phyloP scores from a whole-genome alignment of 129 eudicot species.

The Logfia minima region DNA sequence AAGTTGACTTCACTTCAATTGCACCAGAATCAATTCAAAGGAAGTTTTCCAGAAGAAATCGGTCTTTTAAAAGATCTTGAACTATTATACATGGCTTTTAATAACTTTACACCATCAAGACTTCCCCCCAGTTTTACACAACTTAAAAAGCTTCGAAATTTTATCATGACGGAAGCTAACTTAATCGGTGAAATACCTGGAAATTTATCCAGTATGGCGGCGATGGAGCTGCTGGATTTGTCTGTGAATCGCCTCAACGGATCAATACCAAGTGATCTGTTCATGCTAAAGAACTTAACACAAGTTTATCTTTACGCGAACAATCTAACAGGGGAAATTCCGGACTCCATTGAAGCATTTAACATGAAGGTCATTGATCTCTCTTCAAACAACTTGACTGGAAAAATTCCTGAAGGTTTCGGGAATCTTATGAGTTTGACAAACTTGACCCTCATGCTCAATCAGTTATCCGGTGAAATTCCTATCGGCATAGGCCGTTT shows the following conservation, averaged over 20 bases:
- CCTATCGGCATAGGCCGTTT: constrained; percentile 52
- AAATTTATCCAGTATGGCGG: constrained; percentile 39
- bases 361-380: constrained; percentile 55
- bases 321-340: constrained; percentile 59
- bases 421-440: constrained; percentile 47
- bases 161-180: constrained; percentile 47
- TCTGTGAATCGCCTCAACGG: constrained; percentile 49
- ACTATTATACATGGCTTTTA: constrained; percentile 27
- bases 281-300: constrained; percentile 57
- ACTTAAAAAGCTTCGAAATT: constrained; percentile 41
- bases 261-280: constrained; percentile 53
- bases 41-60: constrained; percentile 61
- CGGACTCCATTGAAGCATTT: constrained; percentile 45
- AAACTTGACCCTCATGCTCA: constrained; percentile 43
- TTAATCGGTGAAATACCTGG: constrained; percentile 68
- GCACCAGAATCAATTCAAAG: constrained; percentile 37
- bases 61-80: constrained; percentile 54
- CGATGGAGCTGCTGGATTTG: constrained; percentile 55
- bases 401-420: constrained; percentile 53
- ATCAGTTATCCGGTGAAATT: constrained; percentile 65
- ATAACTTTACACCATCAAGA: constrained; percentile 41
- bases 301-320: constrained; percentile 49
- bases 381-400: constrained; percentile 51
- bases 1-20: constrained; percentile 46
- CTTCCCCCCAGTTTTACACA: constrained; percentile 43